Percentiles rank a stretch among this genome's conserved stretches.
Conservation (phyloP, 2,329 filamentous ascomycete species). For the Monosporascus sp. region DNA sequence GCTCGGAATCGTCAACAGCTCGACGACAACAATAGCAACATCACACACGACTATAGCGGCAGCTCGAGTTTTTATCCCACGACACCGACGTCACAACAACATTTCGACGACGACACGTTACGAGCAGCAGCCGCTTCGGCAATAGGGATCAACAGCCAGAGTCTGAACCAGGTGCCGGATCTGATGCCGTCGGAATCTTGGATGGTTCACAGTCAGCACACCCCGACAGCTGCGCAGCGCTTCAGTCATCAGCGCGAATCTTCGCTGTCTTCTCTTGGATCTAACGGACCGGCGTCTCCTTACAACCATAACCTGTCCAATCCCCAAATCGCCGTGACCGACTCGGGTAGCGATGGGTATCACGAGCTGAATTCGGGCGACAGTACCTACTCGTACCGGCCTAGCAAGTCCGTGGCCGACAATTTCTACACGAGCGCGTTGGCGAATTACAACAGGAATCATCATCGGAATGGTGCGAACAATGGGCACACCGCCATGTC, state of each 20-base stretch:
- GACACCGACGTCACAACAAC: constrained; percentile 12
- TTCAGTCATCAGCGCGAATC: constrained; percentile 54
- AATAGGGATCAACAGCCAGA: constrained; percentile 12
- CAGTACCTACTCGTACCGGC: constrained; percentile 39
- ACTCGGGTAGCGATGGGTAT: constrained; percentile 41
- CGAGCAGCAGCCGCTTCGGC: not conserved
- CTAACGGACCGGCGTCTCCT: constrained; percentile 55
- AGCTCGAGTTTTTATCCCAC: not conserved
- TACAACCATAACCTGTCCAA: constrained; percentile 51
- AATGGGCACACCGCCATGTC: constrained; percentile 31
- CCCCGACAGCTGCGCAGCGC: constrained; percentile 25
- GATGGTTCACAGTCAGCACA: constrained; percentile 23
- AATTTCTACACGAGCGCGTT: constrained; percentile 32
- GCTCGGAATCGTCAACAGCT: constrained; percentile 4
- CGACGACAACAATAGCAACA: constrained; percentile 17
- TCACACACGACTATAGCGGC: too few species aligned
- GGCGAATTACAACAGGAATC: constrained; percentile 24
- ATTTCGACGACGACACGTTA: constrained; percentile 19
- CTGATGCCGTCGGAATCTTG: constrained; percentile 28
- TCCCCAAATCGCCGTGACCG: constrained; percentile 52
- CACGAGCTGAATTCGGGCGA: constrained; percentile 37
- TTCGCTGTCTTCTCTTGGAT: constrained; percentile 56
- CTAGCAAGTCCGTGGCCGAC: constrained; percentile 39
- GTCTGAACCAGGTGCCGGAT: constrained; percentile 21
- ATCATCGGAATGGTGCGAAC: constrained; percentile 30